Conservation (phyloP, 257 asterid species). For the Hygrophila difformis region DNA sequence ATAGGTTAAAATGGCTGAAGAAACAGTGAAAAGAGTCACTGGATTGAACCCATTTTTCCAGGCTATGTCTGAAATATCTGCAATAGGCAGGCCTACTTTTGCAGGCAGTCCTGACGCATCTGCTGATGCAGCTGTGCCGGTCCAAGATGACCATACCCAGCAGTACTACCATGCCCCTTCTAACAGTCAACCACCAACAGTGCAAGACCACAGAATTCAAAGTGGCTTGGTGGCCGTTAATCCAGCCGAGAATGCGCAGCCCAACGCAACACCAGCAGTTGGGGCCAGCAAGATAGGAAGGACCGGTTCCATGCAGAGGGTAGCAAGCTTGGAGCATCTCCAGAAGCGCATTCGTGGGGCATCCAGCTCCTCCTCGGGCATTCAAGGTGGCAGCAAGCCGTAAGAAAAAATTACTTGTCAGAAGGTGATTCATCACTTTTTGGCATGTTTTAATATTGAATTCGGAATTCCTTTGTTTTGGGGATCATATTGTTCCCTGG, state of each 20-base stretch:
- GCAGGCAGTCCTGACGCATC: slow-evolving; percentile 54
- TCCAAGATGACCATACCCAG: slow-evolving; percentile 45
- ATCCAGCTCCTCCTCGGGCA: slow-evolving; percentile 26
- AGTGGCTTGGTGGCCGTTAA: slow-evolving; percentile 33
- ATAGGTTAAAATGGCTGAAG: slow-evolving; percentile 97
- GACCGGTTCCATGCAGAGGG: slow-evolving; percentile 69
- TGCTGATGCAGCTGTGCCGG: slow-evolving; percentile 63
- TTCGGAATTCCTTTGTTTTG: not conserved
- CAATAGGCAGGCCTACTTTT: slow-evolving; percentile 53
- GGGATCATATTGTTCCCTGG: not conserved
- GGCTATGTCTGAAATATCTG: slow-evolving; percentile 68
- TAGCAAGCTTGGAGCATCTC: slow-evolving; percentile 90
- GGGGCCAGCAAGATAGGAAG: slow-evolving; percentile 45
- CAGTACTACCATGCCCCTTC: slow-evolving; percentile 41
- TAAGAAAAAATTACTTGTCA: not conserved
- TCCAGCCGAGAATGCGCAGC: slow-evolving; percentile 25
- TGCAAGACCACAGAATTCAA: slow-evolving; percentile 26
- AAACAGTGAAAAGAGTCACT: slow-evolving; percentile 76
- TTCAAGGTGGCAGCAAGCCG: slow-evolving; percentile 24
- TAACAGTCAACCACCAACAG: slow-evolving; percentile 26
- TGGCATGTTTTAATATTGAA: not conserved
- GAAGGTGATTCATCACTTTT: not conserved
- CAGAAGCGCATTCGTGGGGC: slow-evolving; percentile 73
- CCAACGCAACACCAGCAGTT: slow-evolving; percentile 20
- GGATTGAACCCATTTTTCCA: slow-evolving; percentile 78